These are phyloP conservation scores for Paecilomyces fulvus DNA, from an alignment of 2,329 filamentous ascomycete genomes.

Conservation along the genomic window DNA sequence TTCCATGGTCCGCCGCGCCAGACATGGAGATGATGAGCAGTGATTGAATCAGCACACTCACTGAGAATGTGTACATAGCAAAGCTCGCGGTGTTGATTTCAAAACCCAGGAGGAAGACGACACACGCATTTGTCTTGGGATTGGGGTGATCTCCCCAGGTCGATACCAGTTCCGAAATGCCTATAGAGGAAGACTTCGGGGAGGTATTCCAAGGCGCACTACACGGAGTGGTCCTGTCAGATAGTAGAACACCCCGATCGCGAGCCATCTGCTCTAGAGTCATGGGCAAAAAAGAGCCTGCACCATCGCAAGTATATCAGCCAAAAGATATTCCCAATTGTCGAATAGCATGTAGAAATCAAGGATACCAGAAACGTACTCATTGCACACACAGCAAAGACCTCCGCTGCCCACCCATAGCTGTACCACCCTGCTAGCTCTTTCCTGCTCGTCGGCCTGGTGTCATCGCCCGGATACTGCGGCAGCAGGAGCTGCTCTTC, in stretches of 20 bases:
- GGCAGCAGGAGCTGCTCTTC: slow-evolving; percentile 27
- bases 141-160: slow-evolving; percentile 11
- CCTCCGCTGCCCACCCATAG: slow-evolving; percentile 93
- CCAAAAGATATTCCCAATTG: neutral
- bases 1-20: slow-evolving; percentile 88
- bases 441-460: slow-evolving; percentile 73
- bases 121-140: slow-evolving; percentile 55
- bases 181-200: slow-evolving; percentile 15
- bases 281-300: slow-evolving; percentile 91
- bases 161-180: slow-evolving; percentile 5
- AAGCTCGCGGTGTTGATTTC: slow-evolving; percentile 95
- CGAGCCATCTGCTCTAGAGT: slow-evolving; percentile 87
- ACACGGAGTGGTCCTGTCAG: slow-evolving; percentile 69
- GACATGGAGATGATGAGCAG: slow-evolving; percentile 93
- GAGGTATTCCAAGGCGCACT: slow-evolving; percentile 51
- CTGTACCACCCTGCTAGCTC: slow-evolving; percentile 93
- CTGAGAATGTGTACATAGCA: slow-evolving; percentile 95
- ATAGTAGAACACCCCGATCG: slow-evolving; percentile 79
- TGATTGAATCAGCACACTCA: slow-evolving; percentile 82
- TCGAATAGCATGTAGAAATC: neutral
- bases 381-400: slow-evolving; percentile 85
- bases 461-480: slow-evolving; percentile 75
- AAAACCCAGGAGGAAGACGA: slow-evolving; percentile 71
- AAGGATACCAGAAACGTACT: slow-evolving; percentile 34
- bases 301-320: slow-evolving; percentile 10